Evolutionary conservation across 306 rosid species (phyloP).

Genomic region (Cucurbita pepo): DNA sequence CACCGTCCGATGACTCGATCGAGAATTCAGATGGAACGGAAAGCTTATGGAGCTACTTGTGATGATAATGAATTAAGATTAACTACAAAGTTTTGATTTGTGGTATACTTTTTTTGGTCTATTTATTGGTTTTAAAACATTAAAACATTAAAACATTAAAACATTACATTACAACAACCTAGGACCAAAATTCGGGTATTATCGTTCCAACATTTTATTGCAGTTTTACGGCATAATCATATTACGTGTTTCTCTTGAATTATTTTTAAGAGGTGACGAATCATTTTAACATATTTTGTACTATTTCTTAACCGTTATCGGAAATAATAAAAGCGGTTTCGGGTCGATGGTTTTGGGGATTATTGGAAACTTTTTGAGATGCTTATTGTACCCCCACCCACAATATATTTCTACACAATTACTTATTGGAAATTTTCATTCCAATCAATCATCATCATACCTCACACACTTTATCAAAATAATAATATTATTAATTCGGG

Average conservation of each 20-base stretch:
- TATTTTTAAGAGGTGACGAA: too few relatives aligned
- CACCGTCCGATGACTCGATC: conserved; percentile 23
- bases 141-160: neutral
- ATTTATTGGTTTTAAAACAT: neutral
- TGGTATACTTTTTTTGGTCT: neutral
- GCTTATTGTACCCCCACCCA: conserved; percentile 2
- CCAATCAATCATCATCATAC: neutral
- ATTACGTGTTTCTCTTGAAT: too few relatives aligned
- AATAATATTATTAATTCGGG: too few relatives aligned
- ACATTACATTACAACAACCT: too few relatives aligned
- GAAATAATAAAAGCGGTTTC: neutral
- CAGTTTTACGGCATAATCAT: too few relatives aligned
- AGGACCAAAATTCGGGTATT: too few relatives aligned
- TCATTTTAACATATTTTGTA: too few relatives aligned
- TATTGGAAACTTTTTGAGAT: neutral
- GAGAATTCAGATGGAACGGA: conserved; percentile 27
- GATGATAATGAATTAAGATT: neutral
- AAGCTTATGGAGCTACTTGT: conserved; percentile 52
- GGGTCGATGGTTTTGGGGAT: neutral
- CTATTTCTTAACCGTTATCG: too few relatives aligned
- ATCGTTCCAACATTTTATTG: too few relatives aligned
- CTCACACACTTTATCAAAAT: neutral
- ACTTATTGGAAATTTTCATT: neutral
- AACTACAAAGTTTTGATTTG: neutral
- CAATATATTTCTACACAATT: neutral